A percentile compares a stretch with the other conserved stretches of the same genome.
These are phyloP conservation scores for Eudorina sp. DNA, from an alignment of 139 green algal species.

Conservation along the genomic window DNA sequence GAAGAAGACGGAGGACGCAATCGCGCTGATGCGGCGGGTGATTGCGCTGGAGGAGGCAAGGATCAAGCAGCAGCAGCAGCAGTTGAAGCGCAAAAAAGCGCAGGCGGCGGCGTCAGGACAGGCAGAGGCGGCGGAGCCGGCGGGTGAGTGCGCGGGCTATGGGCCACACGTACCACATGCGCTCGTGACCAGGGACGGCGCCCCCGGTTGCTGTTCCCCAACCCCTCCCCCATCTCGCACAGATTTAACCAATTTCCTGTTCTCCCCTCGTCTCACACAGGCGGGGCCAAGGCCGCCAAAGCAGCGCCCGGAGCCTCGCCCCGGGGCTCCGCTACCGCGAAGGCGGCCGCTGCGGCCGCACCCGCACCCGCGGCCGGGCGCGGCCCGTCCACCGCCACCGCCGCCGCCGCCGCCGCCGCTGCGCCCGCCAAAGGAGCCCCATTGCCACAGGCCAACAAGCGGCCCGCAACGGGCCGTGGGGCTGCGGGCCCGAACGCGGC, in stretches of 20 bases:
- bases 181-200: too few relatives aligned
- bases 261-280: neutral
- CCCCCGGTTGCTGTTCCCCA: too few relatives aligned
- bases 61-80: constrained; percentile 14
- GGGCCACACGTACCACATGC: neutral
- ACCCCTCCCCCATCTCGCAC: neutral
- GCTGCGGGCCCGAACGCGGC: neutral
- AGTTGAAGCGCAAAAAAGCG: constrained; percentile 32
- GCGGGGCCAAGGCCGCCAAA: neutral
- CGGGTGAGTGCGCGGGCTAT: neutral
- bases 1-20: constrained; percentile 34
- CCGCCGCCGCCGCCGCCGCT: neutral
- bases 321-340: neutral
- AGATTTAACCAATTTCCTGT: neutral
- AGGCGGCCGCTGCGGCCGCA: neutral
- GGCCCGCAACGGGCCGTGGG: neutral
- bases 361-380: neutral
- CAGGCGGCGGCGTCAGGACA: too few relatives aligned
- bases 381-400: neutral
- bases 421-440: neutral
- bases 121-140: neutral
- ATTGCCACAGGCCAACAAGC: neutral
- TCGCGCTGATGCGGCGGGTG: constrained; percentile 35
- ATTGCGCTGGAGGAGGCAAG: constrained; percentile 32
- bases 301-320: neutral